Conservation (phyloP, 139 green algal species). For the Chlorella sorokiniana region DNA sequence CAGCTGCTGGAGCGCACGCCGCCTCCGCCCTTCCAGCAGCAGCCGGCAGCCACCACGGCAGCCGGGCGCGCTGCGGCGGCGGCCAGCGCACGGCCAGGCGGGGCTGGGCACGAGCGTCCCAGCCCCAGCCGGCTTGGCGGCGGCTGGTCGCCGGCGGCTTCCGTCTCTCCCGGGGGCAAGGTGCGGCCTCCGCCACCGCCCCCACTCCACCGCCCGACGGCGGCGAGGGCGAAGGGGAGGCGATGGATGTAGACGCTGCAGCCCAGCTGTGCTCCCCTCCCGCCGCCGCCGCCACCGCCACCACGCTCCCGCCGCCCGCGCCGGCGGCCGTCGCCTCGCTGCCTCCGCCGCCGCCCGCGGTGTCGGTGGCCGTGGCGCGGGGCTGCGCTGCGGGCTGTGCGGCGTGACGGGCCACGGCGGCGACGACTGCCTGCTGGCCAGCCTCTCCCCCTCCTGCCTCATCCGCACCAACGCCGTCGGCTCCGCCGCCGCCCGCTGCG, state of each 20-base stretch:
- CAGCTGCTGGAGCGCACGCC: neutral
- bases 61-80: no score
- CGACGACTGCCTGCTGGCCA: slow-evolving; percentile 25
- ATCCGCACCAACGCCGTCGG: neutral
- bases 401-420: slow-evolving; percentile 8
- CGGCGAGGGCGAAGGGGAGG: no score
- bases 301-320: neutral
- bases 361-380: no score
- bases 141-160: no score
- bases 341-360: neutral
- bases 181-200: neutral
- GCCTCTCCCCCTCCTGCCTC: neutral
- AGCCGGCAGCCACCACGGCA: neutral
- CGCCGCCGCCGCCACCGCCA: neutral
- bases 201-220: no score
- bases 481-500: neutral
- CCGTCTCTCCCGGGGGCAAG: neutral
- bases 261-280: neutral
- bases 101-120: no score
- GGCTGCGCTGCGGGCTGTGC: slow-evolving; percentile 24
- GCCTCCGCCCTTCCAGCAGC: neutral
- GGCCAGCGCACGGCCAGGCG: neutral
- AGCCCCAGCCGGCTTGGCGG: no score
- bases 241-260: neutral
- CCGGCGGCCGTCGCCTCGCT: no score